Base-by-base conservation (phyloP, 768 basidiomycete genomes). In the Kwoniella europaea region DNA sequence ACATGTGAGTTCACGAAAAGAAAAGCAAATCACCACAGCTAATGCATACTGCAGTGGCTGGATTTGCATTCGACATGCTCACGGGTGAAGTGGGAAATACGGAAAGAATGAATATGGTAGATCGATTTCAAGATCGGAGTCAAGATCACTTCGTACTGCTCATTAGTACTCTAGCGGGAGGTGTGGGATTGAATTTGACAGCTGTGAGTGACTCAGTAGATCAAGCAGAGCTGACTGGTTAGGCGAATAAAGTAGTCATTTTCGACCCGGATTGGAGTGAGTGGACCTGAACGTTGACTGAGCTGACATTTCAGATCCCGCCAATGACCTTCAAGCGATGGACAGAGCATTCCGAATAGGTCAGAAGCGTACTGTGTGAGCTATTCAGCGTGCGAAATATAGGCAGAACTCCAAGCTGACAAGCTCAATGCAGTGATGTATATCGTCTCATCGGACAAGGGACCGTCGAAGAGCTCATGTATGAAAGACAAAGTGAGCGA, bases 211-310 rank as follows among this genome's bases (percentile, higher is more conserved):
- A 16, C 13, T 15, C 16, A 24, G 7, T 13, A 41, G 1, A n/a
- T n/a, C 22, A 2, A 41, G 12, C 24, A 27, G 29, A 43, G 29
- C 65, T 52, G 10, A 60, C 24, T 1, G 20, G 13, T 22, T 62
- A 79, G 72, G 83, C 96, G 3, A 98, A 98, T 80, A 94, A 92
- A 84, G 96, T 97, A 22, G 91, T 94, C 29, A 91, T 94, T 53
- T 93, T 96, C 80, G 93, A 95, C 84, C 94, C 95, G 3, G 93
- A 93, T 74, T 98, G 95, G 95, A 98, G 93, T 93, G 82, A 81
- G 92, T 85, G 22, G 6, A 16, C 10, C 9, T 22, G 13, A 4
- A 5, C 5, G 10, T 4, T 44, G 35, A 59, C 12, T 27, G 24
- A 5, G 42, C 68, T 70, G 27, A 76, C 53, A 27, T 27, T 27